These are phyloP conservation scores for Chaetothyriales sp. DNA, from an alignment of 2,329 filamentous ascomycete species.

Conservation along the genomic window DNA sequence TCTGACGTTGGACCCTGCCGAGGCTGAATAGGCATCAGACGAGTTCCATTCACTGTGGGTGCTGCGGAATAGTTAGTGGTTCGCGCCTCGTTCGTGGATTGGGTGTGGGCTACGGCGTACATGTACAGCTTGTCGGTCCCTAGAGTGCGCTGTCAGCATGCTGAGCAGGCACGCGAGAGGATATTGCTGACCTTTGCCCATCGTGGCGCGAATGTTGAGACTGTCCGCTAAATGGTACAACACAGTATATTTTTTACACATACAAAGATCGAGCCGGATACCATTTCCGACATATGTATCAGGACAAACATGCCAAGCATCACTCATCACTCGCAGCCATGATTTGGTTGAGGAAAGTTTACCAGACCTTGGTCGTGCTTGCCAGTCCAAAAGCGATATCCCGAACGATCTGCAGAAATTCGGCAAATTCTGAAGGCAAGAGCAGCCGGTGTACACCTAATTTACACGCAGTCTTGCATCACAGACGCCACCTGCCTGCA, in stretches of 20 bases:
- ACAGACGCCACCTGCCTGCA: no score
- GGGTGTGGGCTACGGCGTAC: conserved; percentile 22
- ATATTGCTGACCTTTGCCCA: conserved; percentile 27
- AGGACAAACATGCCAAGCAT: no score
- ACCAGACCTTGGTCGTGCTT: no score
- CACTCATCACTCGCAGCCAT: no score
- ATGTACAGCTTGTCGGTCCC: conserved; percentile 35
- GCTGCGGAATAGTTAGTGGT: conserved; percentile 39
- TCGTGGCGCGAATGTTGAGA: conserved; percentile 7
- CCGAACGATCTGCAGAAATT: no score
- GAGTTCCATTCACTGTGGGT: conserved; percentile 98
- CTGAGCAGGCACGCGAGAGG: conserved; percentile 7
- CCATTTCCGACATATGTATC: no score
- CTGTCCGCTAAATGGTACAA: background rate
- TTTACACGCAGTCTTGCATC: no score
- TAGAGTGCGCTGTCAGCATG: conserved; percentile 16
- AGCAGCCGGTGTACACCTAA: no score
- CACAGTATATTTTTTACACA: background rate
- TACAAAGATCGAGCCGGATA: no score
- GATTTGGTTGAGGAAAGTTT: no score
- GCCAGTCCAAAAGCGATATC: no score
- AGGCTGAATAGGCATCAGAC: conserved; percentile 72
- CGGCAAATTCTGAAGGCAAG: no score
- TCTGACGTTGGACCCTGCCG: conserved; percentile 53
- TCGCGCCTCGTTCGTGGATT: background rate